Evolutionary conservation across 2,329 filamentous ascomycete species (phyloP), one percentile per base, ranked within the genome.

Genomic region (Penicillium sp.): DNA sequence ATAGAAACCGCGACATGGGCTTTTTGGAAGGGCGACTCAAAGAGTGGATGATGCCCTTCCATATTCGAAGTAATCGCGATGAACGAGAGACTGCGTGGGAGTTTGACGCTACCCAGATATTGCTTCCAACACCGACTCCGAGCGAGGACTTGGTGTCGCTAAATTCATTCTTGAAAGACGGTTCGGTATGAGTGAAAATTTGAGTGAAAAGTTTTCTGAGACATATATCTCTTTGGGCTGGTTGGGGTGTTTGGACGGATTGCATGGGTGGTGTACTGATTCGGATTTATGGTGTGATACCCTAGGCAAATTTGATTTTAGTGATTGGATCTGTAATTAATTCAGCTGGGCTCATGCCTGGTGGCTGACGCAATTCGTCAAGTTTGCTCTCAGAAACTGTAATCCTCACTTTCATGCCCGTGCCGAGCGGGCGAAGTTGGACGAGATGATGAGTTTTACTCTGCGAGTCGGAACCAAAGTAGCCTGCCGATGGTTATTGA

Each of bases 1-100:
- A 76, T 26, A 74, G 74, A 12, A 76, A 80, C 58, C 74, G 72
- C 44, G 79, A 81, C 45, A 71, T 75, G 63, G 75, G 79, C 0
- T 63, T 73, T 58, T 63, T 80, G 7, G 73, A 75, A 37, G 71
- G 72, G 13, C 69, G 74, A 24, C 59, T 81, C 1, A 76, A 77
- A 53, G 78, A 80, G 55, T 79, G 74, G 72, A 71, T 77, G 53
- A 72, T 77, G 33, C 75, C 78, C 8, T 68, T 76, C 54, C 70
- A 74, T 47, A 60, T 80, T n/a, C 69, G 73, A 50, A 73, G 66
- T 53, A 60, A 58, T 19, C 65, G 68, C 30, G 67, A 72, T 37
- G 67, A 71, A 47, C 74, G 71, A 51, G 69, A 73, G 53, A 69
- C 61, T 12, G 75, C 67, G 45, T 79, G 76, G 75, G 73, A 72